Base-by-base conservation (phyloP, 768 basidiomycete genomes). In the Phaeolepiota aurea region DNA sequence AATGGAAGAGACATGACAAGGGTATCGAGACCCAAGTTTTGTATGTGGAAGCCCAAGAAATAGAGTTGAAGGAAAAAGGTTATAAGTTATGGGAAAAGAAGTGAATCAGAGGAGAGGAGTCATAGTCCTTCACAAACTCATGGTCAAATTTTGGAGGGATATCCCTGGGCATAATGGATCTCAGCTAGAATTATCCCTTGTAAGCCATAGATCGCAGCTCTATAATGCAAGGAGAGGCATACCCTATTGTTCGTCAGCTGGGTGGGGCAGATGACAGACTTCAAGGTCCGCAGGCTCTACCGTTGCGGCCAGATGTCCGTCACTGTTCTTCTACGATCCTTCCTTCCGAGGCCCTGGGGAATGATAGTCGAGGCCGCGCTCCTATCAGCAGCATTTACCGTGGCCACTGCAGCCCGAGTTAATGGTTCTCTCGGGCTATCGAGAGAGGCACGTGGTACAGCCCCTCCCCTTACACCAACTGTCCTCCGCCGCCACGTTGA, bases 271-370 rank as follows among this genome's bases (percentile, higher is more conserved):
- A 41, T 35, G 10, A n/a, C 12, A 21, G 40, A 37, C 32, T 39
- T 35, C 38, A 48, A 39, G 18, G 9, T 32, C 11, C 30, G 37
- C 37, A 22, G 31, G 44, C 39, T 42, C 32, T 9, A 39, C 31
- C 38, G 38, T 35, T 42, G 44, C 10, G 64, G 63, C 65, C 66
- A 69, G 50, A 72, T 64, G 47, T 72, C 71, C 20, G 68, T 68
- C 22, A 72, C 64, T 1, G 65, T 69, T 51, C 66, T 57, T 51
- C 69, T 56, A 44, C 67, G 54, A 48, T 69, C 66, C 49, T 59
- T 59, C 45, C 52, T 61, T 44, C 46, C 36, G 23, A 44, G 31
- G 38, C 37, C 36, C 39, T 43, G 41, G 18, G 48, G 48, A 41
- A 56, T 44, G 42, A 54, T 46, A 32, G 64, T 56, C 12, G 58